These are phyloP conservation scores for Huntiella savannae DNA, from an alignment of 2,329 filamentous ascomycete genomes.

Conservation along the genomic window DNA sequence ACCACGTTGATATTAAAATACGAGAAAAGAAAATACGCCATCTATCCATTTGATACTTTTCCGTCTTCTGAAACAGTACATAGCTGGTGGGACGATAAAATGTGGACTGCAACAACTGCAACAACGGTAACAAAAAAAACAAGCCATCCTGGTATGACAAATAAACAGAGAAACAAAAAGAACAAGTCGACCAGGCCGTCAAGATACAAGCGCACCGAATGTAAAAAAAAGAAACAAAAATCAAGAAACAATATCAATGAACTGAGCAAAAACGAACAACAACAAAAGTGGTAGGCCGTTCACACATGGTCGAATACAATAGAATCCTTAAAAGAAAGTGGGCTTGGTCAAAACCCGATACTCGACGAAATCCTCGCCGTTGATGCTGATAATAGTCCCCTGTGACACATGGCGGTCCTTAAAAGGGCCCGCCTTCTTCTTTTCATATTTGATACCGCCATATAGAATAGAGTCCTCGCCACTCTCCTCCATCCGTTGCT, in stretches of 20 bases:
- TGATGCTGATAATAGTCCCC: conserved; percentile 42
- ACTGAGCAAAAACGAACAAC: neutral
- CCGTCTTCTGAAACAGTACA: no score
- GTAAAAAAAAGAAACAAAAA: neutral
- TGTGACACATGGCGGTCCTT: conserved; percentile 43
- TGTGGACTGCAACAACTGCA: no score
- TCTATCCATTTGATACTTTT: no score
- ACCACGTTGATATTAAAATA: no score
- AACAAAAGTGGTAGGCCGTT: neutral
- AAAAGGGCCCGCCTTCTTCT: conserved; percentile 40
- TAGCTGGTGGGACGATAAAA: no score
- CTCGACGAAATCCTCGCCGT: conserved; percentile 48
- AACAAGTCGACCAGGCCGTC: neutral
- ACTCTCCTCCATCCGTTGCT: neutral
- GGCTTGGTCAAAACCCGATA: conserved; percentile 46
- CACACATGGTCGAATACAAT: no score
- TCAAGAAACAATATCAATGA: neutral
- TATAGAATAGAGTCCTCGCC: conserved; percentile 37
- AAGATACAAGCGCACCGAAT: neutral
- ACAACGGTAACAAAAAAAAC: no score
- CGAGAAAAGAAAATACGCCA: no score
- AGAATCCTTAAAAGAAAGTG: conserved; percentile 30
- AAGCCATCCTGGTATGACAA: neutral
- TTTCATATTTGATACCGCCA: conserved; percentile 41
- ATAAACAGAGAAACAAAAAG: neutral